Conservation (phyloP, 2,329 filamentous ascomycete species). For the Colletotrichum lindemuthianum region DNA sequence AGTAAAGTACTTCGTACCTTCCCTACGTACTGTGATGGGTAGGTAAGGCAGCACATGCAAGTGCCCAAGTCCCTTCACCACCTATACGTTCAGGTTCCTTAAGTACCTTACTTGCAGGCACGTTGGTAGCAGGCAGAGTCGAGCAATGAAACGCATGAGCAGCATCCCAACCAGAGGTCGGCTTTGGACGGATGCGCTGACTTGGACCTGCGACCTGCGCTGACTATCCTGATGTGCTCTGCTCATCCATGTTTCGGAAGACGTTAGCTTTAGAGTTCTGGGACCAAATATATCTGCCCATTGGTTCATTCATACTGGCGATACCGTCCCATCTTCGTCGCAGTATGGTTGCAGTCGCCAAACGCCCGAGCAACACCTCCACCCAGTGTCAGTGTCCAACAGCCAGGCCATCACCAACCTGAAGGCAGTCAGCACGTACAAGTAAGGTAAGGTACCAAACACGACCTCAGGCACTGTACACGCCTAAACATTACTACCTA, state of each 20-base stretch:
- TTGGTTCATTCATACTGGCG: slow-evolving; percentile 10
- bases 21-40: too few relatives aligned
- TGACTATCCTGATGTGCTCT: background rate
- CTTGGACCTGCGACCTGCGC: too few relatives aligned
- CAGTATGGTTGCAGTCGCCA: background rate
- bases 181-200: background rate
- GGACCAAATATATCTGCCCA: slow-evolving; percentile 29
- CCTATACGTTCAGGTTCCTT: too few relatives aligned
- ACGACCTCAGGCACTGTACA: too few relatives aligned
- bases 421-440: background rate
- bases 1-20: too few relatives aligned
- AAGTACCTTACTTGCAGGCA: too few relatives aligned
- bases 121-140: too few relatives aligned
- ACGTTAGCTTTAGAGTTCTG: slow-evolving; percentile 27
- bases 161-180: background rate
- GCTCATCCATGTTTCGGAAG: slow-evolving; percentile 26
- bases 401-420: background rate
- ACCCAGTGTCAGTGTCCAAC: background rate
- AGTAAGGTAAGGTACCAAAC: too few relatives aligned
- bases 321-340: slow-evolving; percentile 1
- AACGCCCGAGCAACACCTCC: slow-evolving; percentile 11
- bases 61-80: too few relatives aligned
- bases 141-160: too few relatives aligned
- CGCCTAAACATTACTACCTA: background rate
- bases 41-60: too few relatives aligned